Percentiles rank a stretch among this genome's conserved stretches.
phyloP scores from a whole-genome alignment of 768 basidiomycete species.

The Suillus fuscotomentosus region DNA sequence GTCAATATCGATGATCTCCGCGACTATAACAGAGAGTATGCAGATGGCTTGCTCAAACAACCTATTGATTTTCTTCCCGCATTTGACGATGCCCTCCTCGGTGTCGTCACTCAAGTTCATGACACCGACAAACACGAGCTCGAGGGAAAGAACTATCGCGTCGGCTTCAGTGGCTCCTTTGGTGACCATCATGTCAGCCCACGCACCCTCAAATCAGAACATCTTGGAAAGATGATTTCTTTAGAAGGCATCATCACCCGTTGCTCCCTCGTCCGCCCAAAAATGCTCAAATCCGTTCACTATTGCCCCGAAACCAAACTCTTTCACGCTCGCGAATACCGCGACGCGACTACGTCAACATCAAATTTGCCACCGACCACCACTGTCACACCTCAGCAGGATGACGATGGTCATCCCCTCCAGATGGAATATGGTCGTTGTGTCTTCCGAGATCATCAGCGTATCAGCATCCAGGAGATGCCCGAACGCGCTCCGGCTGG shows the following conservation, averaged over 20 bases:
- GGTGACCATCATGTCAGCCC: constrained; percentile 98
- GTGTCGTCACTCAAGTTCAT: constrained; percentile 70
- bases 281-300: constrained; percentile 97
- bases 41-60: constrained; percentile 85
- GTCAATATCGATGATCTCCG: constrained; percentile 96
- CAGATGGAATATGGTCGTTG: constrained; percentile 92
- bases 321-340: constrained; percentile 88
- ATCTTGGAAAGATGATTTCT: constrained; percentile 95
- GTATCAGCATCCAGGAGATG: constrained; percentile 99
- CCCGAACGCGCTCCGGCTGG: constrained; percentile 98
- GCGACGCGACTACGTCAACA: constrained; percentile 86
- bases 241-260: constrained; percentile 98
- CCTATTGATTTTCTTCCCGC: constrained; percentile 87
- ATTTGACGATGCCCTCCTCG: constrained; percentile 80
- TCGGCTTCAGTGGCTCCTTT: constrained; percentile 95
- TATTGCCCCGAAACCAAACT: constrained; percentile 85
- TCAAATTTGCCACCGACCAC: constrained; percentile 85
- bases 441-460: constrained; percentile 94
- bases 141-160: constrained; percentile 74
- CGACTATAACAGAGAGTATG: constrained; percentile 85
- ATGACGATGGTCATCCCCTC: constrained; percentile 84
- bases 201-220: constrained; percentile 80
- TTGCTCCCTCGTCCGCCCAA: constrained; percentile 96
- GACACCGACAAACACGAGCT: constrained; percentile 82
- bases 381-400: constrained; percentile 84